Base-by-base conservation (phyloP, 805 yeast genomes). In the Metschnikowia cerradonensis region DNA sequence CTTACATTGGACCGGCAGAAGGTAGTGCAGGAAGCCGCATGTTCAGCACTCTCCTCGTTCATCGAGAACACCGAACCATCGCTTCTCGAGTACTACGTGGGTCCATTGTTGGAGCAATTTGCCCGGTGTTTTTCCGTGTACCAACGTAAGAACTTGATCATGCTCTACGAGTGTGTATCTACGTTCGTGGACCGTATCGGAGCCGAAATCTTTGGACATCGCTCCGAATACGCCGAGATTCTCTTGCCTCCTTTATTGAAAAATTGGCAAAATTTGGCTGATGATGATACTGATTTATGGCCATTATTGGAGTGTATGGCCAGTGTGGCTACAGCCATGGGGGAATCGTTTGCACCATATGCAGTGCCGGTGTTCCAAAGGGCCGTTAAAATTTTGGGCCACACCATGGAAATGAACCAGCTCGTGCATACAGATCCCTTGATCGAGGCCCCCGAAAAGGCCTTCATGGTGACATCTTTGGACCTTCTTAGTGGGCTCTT, bases 21-120 rank as follows among this genome's bases (percentile, higher is more conserved):
- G 64, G 87, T 86, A 51, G 99, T 92, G n/a, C 99, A 94, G 70
- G 92, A 90, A 61, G 86, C 96, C 50, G 97, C 96, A 1, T 89
- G 96, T 59, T 81, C 90, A 35, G 88, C 97, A 10, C 78, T 92
- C 41, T 86, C 96, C 0, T 84, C 83, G 50, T 87, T 91, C 54
- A 83, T 91, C 38, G 97, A 91, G 61, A 80, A 77, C 51, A 78
- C 94, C 20, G 90, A 88, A 48, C 68, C 82, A 1, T 77, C 75
- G 40, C 64, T 86, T 39, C 75, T 91, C 45, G 78, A 76, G 23
- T 84, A 84, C 19, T 81, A 86, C 54, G 70, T 83, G 45, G 87
- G 77, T 43, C 86, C 84, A 7, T 73, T 94, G 52, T 72, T 92
- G 55, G 76, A 76, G 41, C 90, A 82, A 60, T 84, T 92, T 67